phyloP scores from a whole-genome alignment of 1,284 basidiomycete genomes.

The Cystobasidiaceae sp. region DNA sequence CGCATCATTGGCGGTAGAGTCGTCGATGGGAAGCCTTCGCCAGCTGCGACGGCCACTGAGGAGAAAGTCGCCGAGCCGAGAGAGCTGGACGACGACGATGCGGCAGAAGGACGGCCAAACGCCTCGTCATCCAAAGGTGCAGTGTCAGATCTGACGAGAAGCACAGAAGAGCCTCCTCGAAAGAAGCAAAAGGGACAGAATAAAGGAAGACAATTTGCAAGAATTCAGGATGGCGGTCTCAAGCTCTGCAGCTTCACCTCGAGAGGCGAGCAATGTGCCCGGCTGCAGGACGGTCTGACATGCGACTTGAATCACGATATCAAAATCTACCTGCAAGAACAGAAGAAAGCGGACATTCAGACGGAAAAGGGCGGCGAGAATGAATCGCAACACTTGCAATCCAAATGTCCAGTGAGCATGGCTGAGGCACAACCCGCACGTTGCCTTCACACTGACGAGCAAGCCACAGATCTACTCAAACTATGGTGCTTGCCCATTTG shows the following conservation, averaged over 20 bases:
- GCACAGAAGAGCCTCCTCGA: constrained; percentile 40
- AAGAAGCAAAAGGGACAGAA: constrained; percentile 41
- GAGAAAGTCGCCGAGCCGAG: neutral
- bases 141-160: constrained; percentile 32
- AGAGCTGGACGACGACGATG: constrained; percentile 39
- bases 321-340: constrained; percentile 65
- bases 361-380: constrained; percentile 22
- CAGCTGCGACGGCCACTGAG: constrained; percentile 30
- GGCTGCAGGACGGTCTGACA: constrained; percentile 56
- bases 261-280: constrained; percentile 59
- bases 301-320: constrained; percentile 81
- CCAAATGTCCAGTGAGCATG: neutral
- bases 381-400: neutral
- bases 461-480: constrained; percentile 61
- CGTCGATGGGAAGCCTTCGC: constrained; percentile 60
- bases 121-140: constrained; percentile 31
- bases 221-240: constrained; percentile 56
- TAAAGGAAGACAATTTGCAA: neutral
- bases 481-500: constrained; percentile 81
- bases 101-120: constrained; percentile 40
- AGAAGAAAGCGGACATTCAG: constrained; percentile 66
- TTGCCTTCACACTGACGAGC: too few relatives aligned
- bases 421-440: neutral
- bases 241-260: constrained; percentile 70
- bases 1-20: constrained; percentile 55